Conservation (phyloP, 2,329 filamentous ascomycete genomes). For the Fusarium circinatum region DNA sequence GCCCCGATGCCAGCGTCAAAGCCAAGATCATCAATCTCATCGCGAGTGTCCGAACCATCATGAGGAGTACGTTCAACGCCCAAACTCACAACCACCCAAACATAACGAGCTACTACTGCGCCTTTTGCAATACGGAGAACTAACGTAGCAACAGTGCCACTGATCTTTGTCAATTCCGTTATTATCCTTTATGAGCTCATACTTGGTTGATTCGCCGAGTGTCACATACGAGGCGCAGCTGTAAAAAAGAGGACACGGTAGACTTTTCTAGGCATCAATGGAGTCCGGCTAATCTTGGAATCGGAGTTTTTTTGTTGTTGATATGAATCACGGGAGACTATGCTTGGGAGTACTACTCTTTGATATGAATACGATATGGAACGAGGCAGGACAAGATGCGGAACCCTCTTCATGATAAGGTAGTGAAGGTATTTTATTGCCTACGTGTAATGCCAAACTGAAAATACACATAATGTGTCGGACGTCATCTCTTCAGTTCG, state of each 20-base stretch:
- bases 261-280: conserved; percentile 33
- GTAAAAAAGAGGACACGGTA: conserved; percentile 34
- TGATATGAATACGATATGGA: conserved; percentile 2
- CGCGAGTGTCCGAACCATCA: conserved; percentile 87
- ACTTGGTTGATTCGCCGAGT: conserved; percentile 65
- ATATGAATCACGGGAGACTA: conserved; percentile 15
- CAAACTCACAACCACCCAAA: neutral
- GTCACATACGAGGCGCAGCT: neutral
- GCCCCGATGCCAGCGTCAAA: conserved; percentile 81
- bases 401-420: neutral
- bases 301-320: conserved; percentile 31
- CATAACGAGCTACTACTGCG: neutral
- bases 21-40: conserved; percentile 90
- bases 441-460: neutral
- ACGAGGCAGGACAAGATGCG: neutral
- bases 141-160: conserved; percentile 69
- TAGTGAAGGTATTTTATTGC: neutral
- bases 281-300: conserved; percentile 34
- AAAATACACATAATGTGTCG: neutral
- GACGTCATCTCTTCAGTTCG: neutral
- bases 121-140: neutral
- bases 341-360: conserved; percentile 5
- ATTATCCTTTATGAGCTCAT: conserved; percentile 87
- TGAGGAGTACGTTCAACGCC: conserved; percentile 74
- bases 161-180: conserved; percentile 84